phyloP scores from a whole-genome alignment of 2,329 filamentous ascomycete genomes.

The Biscogniauxia mediterranea region DNA sequence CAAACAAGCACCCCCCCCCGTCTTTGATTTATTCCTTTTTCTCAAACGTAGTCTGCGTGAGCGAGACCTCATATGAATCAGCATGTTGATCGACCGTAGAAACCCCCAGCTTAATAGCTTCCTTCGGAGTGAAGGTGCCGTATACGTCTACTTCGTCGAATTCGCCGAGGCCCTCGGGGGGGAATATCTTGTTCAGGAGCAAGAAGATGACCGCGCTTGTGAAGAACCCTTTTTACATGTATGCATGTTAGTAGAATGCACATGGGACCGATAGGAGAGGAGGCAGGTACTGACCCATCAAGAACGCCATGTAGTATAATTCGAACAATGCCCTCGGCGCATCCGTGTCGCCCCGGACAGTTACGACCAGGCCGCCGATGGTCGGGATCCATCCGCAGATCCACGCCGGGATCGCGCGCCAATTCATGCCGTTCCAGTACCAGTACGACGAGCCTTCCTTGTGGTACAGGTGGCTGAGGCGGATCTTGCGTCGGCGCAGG shows the following conservation, averaged over 20 bases:
- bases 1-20: too few relatives aligned
- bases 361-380: slow-evolving; percentile 40
- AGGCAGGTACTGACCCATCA: slow-evolving; percentile 34
- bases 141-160: slow-evolving; percentile 44
- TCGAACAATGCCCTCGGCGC: slow-evolving; percentile 39
- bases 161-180: slow-evolving; percentile 38
- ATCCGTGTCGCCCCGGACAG: slow-evolving; percentile 18
- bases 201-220: slow-evolving; percentile 31
- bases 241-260: slow-evolving; percentile 2
- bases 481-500: slow-evolving; percentile 33
- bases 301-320: slow-evolving; percentile 47
- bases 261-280: neutral
- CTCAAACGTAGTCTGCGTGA: slow-evolving; percentile 14
- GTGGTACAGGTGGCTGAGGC: slow-evolving; percentile 35
- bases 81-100: slow-evolving; percentile 22
- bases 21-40: slow-evolving; percentile 15
- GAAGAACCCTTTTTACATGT: slow-evolving; percentile 35
- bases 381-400: slow-evolving; percentile 43
- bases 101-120: slow-evolving; percentile 41
- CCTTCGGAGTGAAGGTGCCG: slow-evolving; percentile 42
- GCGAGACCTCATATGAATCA: slow-evolving; percentile 12
- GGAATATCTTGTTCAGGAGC: slow-evolving; percentile 38
- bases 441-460: slow-evolving; percentile 38
- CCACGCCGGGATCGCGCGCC: slow-evolving; percentile 42
- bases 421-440: slow-evolving; percentile 43